phyloP scores from a whole-genome alignment of 257 asterid species.

The Catharanthus roseus region DNA sequence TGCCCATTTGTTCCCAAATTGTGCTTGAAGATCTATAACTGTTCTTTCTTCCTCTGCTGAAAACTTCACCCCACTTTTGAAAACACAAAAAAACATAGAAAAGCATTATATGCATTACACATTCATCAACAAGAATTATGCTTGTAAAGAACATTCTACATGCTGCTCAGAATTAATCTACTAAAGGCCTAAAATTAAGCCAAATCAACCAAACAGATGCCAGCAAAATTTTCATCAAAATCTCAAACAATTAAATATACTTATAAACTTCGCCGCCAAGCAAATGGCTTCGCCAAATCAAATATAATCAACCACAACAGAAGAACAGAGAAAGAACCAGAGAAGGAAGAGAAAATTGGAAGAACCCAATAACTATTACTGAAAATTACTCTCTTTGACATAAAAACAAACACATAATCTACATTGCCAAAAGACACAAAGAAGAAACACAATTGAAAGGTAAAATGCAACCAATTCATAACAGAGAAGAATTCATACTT shows the following conservation, averaged over 20 bases:
- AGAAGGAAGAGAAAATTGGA: neutral
- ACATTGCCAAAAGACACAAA: neutral
- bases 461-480: neutral
- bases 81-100: neutral
- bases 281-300: too few relatives aligned
- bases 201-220: neutral
- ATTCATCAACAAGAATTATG: neutral
- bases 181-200: neutral
- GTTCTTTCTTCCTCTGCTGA: slow-evolving; percentile 71
- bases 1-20: slow-evolving; percentile 90
- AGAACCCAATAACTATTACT: neutral
- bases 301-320: too few relatives aligned
- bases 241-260: neutral
- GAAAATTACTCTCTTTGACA: neutral
- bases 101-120: neutral
- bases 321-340: neutral
- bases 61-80: slow-evolving; percentile 73
- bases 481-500: slow-evolving; percentile 7
- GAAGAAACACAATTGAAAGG: neutral
- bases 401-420: neutral
- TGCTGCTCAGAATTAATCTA: neutral
- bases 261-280: too few relatives aligned
- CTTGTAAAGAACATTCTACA: neutral
- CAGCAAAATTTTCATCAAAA: neutral
- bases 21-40: slow-evolving; percentile 70